Evolutionary conservation across 2,329 filamentous ascomycete genomes (phyloP).

Genomic region (Ceratocystis diversiconidia): DNA sequence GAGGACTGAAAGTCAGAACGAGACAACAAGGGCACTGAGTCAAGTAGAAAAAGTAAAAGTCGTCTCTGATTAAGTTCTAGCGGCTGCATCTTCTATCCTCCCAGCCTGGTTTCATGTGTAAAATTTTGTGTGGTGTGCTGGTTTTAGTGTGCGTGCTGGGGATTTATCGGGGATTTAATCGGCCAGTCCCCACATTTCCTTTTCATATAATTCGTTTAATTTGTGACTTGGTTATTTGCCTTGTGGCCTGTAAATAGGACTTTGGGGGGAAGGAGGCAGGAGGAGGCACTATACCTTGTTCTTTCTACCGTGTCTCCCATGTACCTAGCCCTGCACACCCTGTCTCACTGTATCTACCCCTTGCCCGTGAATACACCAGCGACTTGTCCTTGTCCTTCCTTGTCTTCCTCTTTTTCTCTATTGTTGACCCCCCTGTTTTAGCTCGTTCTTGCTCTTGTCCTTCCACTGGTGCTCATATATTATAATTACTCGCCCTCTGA

Average conservation of each 20-base stretch:
- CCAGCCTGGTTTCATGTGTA: neutral
- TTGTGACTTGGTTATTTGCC: neutral
- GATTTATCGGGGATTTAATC: neutral
- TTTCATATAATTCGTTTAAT: neutral
- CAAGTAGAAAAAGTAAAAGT: neutral
- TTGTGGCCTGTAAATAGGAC: neutral
- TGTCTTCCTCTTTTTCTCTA: neutral
- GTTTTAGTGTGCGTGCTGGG: neutral
- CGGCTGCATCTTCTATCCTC: neutral
- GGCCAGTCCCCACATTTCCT: neutral
- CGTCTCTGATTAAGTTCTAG: neutral
- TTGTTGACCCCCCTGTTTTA: neutral
- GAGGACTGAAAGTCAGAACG: neutral
- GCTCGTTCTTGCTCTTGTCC: neutral
- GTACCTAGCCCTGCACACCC: neutral
- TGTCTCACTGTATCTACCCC: neutral
- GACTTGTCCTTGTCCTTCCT: neutral
- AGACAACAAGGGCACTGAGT: neutral
- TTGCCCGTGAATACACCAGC: neutral
- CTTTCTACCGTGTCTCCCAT: neutral
- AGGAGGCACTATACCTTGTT: neutral
- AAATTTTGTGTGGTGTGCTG: neutral
- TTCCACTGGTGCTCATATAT: neutral
- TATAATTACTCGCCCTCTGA: neutral
- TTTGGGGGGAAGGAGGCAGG: too few relatives aligned